Evolutionary conservation across 1,284 basidiomycete species (phyloP), one percentile per base, ranked within the genome.

Genomic region (Flammula alnicola): DNA sequence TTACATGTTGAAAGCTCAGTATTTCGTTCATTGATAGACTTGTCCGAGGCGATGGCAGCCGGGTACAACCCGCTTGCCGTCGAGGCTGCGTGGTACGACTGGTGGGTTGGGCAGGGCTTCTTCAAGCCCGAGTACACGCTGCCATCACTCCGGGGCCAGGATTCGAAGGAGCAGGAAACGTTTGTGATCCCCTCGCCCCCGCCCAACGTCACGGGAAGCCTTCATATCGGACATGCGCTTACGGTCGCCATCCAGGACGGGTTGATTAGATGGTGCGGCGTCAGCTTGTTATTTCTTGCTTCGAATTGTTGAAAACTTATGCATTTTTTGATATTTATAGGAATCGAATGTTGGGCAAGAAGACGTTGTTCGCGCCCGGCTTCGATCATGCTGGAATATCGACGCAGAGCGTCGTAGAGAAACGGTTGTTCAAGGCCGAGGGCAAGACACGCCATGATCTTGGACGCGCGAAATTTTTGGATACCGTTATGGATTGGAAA

Each of bases 301-400:
- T n/a, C n/a, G n/a, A n/a, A n/a, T n/a, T n/a, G n/a, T 40, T 14
- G 19, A 36, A 3, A 11, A 19, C 10, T 43, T 12, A 4, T 26
- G 16, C 17, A 11, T 19, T 32, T 27, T 32, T n/a, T n/a, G n/a
- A n/a, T n/a, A n/a, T n/a, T n/a, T 55, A 11, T 16, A 93, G 91
- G 92, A 93, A 95, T 69, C 90, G 94, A 27, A 99, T 99, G 97
- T 76, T 91, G 45, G 96, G 96, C 3, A 94, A 90, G 73, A 93
- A 93, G 4, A 89, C 90, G 0, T 77, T 98, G 1, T 99, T 91
- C 64, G 84, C 90, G 3, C 97, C 97, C 0, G 97, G 97, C 6
- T 99, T 95, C 64, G 97, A 99, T 70, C 97, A 99, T 66, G 97
- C 97, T 4, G 95, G 96, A 62, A 99, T 99, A 57, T 96, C 96